Base-by-base conservation (phyloP, 805 yeast species). In the Zygotorulaspora florentina region DNA sequence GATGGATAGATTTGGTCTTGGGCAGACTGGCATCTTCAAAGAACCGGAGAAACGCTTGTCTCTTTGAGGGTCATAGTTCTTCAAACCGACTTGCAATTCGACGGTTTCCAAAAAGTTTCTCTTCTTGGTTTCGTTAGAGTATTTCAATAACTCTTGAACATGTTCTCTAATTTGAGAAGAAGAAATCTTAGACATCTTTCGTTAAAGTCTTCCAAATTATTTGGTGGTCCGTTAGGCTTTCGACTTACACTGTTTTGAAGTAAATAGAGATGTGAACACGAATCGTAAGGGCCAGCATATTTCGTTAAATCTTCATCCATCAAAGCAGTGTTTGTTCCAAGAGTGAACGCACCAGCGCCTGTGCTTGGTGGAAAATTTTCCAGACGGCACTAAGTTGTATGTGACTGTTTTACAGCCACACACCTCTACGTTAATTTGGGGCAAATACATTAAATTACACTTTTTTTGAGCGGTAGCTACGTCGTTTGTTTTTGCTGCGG, bases 11-110 rank as follows among this genome's bases (percentile, higher is more conserved):
- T 93, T 93, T 80, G 99, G 99, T 84, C 99, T 95, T 81, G 99
- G 99, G 63, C 95, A 96, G 72, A 83, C 84, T 72, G 99, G 99
- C 68, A 93, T 82, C 80, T 84, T 93, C 79, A 93, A 84, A 72
- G 98, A 71, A 80, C 99, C 99, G 74, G 98, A 91, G 97, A 93
- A 93, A 89, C 99, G 98, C 90, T 93, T 93, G 80, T 93, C 99
- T 87, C 99, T 90, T 83, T 93, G 99, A 73, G 99, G 98, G 76
- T 93, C 99, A 79, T 93, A 93, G 96, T 93, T 93, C 90, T 93
- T 93, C 68, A 93, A 84, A 77, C 99, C 99, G 71, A 93, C 96
- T 81, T 93, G 99, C 73, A 93, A 83, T 81, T 93, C 99, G 69
- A 93, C 90, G 76, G 99, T 91, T 85, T 93, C 99, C 78, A 91